A percentile compares a stretch with the other conserved stretches of the same genome.
These are phyloP conservation scores for Plectranthus barbatus DNA, from an alignment of 257 asterid genomes.

Conservation along the genomic window DNA sequence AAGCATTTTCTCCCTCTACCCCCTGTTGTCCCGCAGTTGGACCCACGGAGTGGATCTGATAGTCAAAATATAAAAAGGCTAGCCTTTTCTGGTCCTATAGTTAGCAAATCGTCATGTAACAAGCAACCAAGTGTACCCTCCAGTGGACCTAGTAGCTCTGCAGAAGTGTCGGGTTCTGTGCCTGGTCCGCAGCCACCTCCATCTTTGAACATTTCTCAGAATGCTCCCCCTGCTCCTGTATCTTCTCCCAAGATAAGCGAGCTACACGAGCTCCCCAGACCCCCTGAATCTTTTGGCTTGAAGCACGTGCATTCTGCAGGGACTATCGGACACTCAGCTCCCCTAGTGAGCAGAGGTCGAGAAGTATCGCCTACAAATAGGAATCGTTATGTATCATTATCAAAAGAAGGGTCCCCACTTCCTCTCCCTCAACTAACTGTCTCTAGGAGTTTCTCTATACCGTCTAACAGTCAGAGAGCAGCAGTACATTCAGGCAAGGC, in stretches of 20 bases:
- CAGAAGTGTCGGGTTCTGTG: conserved; percentile 43
- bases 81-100: conserved; percentile 82
- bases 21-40: conserved; percentile 37
- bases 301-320: conserved; percentile 36
- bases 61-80: conserved; percentile 44
- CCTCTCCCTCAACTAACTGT: conserved; percentile 68
- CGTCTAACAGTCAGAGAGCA: conserved; percentile 55
- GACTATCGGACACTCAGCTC: conserved; percentile 68
- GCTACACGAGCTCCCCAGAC: conserved; percentile 95
- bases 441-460: conserved; percentile 84
- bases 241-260: conserved; percentile 81
- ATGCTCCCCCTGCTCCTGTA: conserved; percentile 63
- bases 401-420: conserved; percentile 57
- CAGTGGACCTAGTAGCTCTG: conserved; percentile 53
- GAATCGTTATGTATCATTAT: conserved; percentile 25
- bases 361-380: conserved; percentile 55
- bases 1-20: conserved; percentile 68
- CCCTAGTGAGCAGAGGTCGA: conserved; percentile 41
- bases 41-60: conserved; percentile 42
- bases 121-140: conserved; percentile 39
- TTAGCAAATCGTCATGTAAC: conserved; percentile 54
- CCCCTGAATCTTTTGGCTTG: conserved; percentile 58
- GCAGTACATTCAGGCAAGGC: conserved; percentile 45
- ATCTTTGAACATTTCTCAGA: conserved; percentile 36
- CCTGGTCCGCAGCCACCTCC: conserved; percentile 39